Percentiles rank a stretch among this genome's conserved stretches.
These are phyloP conservation scores for Kazachstania kunashirensis DNA, from an alignment of 805 yeast species.

Conservation along the genomic window DNA sequence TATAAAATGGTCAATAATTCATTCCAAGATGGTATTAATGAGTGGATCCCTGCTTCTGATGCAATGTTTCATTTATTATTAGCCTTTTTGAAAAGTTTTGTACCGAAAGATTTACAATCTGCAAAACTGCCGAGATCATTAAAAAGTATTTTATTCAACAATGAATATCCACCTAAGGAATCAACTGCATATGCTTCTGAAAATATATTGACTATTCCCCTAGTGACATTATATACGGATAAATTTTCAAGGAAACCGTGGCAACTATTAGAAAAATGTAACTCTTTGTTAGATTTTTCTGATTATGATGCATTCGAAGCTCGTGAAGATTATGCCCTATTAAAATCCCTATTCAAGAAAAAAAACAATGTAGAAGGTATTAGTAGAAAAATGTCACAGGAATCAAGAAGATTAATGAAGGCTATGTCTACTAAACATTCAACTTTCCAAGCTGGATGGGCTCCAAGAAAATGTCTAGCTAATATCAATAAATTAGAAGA, in stretches of 20 bases:
- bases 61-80: slow-evolving; percentile 76
- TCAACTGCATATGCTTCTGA: slow-evolving; percentile 30
- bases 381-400: slow-evolving; percentile 57
- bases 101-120: slow-evolving; percentile 51
- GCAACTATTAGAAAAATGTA: slow-evolving; percentile 52
- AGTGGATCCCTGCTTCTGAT: slow-evolving; percentile 75
- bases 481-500: slow-evolving; percentile 18
- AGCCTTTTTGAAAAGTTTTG: slow-evolving; percentile 69
- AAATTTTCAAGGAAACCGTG: slow-evolving; percentile 38
- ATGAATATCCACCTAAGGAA: slow-evolving; percentile 66
- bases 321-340: slow-evolving; percentile 65
- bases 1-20: slow-evolving; percentile 22
- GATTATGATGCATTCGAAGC: slow-evolving; percentile 61
- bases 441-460: slow-evolving; percentile 36
- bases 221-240: slow-evolving; percentile 47
- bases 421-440: slow-evolving; percentile 33
- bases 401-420: slow-evolving; percentile 50
- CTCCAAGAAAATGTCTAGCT: slow-evolving; percentile 22
- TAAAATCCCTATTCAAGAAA: slow-evolving; percentile 60
- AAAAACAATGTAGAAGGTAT: slow-evolving; percentile 43
- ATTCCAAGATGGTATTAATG: slow-evolving; percentile 61
- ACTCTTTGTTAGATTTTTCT: slow-evolving; percentile 55
- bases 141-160: slow-evolving; percentile 53
- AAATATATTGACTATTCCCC: slow-evolving; percentile 46
- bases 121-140: slow-evolving; percentile 51